A percentile compares a stretch with the other conserved stretches of the same genome.
These are phyloP conservation scores for Trichophaea hybrida DNA, from an alignment of 2,329 filamentous ascomycete species.

Conservation along the genomic window DNA sequence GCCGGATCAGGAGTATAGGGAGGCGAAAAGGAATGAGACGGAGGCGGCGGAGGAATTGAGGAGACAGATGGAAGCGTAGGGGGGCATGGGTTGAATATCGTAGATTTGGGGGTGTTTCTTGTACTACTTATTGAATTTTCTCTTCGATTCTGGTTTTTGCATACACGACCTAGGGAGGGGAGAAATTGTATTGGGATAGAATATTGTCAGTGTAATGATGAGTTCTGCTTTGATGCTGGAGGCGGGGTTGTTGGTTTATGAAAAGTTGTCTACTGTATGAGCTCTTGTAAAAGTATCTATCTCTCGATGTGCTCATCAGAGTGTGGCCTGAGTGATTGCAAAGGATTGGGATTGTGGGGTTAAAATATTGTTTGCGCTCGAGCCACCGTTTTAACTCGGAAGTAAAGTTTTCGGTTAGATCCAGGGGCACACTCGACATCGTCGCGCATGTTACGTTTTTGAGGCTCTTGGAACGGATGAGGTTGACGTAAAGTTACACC, in stretches of 20 bases:
- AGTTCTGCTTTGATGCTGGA: too few relatives aligned
- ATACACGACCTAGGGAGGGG: not conserved
- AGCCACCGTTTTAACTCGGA: not conserved
- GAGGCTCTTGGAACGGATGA: not conserved
- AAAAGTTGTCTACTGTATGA: too few relatives aligned
- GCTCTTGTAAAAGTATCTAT: too few relatives aligned
- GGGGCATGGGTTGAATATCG: not conserved
- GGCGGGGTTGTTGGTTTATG: too few relatives aligned
- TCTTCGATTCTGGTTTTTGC: not conserved
- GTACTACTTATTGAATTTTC: not conserved
- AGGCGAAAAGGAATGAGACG: slow-evolving; percentile 49
- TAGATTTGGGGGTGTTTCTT: not conserved
- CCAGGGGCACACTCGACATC: not conserved
- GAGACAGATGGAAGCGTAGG: slow-evolving; percentile 35
- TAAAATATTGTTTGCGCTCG: not conserved
- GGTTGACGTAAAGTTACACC: too few relatives aligned
- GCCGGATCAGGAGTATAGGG: slow-evolving; percentile 69
- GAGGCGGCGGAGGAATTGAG: slow-evolving; percentile 35
- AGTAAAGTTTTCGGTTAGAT: not conserved
- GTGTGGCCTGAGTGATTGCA: too few relatives aligned
- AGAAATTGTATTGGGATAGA: not conserved
- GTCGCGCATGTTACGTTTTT: not conserved
- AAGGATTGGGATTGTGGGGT: too few relatives aligned
- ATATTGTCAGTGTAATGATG: not conserved
- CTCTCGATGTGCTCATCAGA: too few relatives aligned